phyloP scores from a whole-genome alignment of 169 alveolate species.

The Plasmodium billcollinsi region DNA sequence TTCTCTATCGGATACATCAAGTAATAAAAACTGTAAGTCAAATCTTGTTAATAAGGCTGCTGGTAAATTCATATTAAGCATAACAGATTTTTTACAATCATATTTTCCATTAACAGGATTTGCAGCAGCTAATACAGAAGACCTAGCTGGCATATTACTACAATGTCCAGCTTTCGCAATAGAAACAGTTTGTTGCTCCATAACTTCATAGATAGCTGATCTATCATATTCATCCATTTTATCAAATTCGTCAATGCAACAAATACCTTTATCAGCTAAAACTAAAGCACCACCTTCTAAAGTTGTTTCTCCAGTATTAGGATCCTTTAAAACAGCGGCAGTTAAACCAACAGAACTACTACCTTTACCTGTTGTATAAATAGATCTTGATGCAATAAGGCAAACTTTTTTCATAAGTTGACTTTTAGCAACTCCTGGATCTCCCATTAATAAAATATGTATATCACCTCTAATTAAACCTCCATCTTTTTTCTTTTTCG shows the following conservation, averaged over 20 bases:
- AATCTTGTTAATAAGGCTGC: conserved; percentile 97
- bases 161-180: conserved; percentile 98
- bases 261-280: conserved; percentile 97
- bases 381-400: conserved; percentile 92
- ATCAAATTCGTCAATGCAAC: conserved; percentile 99
- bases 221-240: conserved; percentile 98
- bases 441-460: conserved; percentile 96
- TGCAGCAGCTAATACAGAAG: conserved; percentile 98
- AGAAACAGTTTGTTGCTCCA: conserved; percentile 98
- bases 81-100: conserved; percentile 91
- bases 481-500: conserved; percentile 94
- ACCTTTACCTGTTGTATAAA: conserved; percentile 97
- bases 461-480: conserved; percentile 99
- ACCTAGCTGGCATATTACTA: conserved; percentile 84
- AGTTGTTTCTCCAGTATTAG: conserved; percentile 92
- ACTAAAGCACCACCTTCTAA: conserved; percentile 99
- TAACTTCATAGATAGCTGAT: conserved; percentile 98
- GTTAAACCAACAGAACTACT: conserved; percentile 98
- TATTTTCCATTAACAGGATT: conserved; percentile 98
- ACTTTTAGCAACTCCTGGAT: conserved; percentile 99
- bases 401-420: conserved; percentile 95
- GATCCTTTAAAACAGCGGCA: conserved; percentile 98
- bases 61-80: conserved; percentile 97
- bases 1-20: conserved; percentile 91
- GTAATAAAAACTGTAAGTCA: conserved; percentile 93